Evolutionary conservation across 805 yeast genomes (phyloP).

Genomic region (Candida boidinii): DNA sequence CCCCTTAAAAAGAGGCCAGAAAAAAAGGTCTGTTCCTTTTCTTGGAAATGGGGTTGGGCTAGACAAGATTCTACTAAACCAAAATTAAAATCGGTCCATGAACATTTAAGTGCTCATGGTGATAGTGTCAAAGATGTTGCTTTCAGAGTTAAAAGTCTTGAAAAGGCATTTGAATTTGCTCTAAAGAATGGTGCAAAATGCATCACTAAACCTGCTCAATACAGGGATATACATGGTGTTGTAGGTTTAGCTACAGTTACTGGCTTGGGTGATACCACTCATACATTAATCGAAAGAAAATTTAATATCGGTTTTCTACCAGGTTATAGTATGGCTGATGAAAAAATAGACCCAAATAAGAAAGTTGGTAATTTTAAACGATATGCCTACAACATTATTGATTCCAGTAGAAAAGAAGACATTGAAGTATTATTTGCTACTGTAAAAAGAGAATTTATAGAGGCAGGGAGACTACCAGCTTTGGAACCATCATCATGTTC

Average conservation of each 20-base stretch:
- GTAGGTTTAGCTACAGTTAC: slow-evolving; percentile 44
- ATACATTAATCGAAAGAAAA: slow-evolving; percentile 50
- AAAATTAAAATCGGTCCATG: slow-evolving; percentile 26
- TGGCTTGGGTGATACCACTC: slow-evolving; percentile 56
- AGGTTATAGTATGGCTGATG: no score
- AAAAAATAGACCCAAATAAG: no score
- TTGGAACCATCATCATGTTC: no score
- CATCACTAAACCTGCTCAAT: slow-evolving; percentile 21
- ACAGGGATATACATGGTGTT: slow-evolving; percentile 39
- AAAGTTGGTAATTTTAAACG: no score
- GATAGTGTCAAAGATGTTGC: slow-evolving; percentile 78
- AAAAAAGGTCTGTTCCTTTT: slow-evolving; percentile 27
- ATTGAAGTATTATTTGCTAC: no score
- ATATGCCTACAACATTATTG: no score
- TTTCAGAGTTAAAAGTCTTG: slow-evolving; percentile 49
- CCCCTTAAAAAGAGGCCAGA: no score
- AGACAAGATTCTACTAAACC: slow-evolving; percentile 5
- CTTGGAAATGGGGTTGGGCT: slow-evolving; percentile 5
- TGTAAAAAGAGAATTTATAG: no score
- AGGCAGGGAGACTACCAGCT: no score
- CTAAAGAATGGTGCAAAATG: slow-evolving; percentile 39
- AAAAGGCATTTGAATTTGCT: slow-evolving; percentile 36
- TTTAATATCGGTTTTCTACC: slow-evolving; percentile 19
- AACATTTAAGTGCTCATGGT: slow-evolving; percentile 51
- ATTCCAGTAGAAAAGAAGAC: no score